These are phyloP conservation scores for Cordyceps cicadae DNA, from an alignment of 2,329 filamentous ascomycete genomes.

Conservation along the genomic window DNA sequence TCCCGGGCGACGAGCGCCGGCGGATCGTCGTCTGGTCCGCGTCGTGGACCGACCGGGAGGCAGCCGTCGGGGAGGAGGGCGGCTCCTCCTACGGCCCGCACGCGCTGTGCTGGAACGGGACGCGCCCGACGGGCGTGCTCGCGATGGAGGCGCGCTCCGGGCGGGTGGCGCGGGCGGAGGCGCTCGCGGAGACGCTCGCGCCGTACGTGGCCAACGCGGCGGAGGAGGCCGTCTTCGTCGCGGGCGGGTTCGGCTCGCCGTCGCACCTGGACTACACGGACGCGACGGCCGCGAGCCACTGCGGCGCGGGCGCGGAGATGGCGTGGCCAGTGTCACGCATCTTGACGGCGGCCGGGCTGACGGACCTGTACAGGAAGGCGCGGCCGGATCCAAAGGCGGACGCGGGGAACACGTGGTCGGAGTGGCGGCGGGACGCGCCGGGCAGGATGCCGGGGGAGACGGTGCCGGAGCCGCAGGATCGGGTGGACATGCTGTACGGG, in stretches of 20 bases:
- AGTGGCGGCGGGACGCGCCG: constrained; percentile 21
- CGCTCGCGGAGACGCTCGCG: constrained; percentile 26
- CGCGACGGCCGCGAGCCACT: constrained; percentile 22
- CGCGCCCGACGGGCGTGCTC: constrained; percentile 24
- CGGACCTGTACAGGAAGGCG: constrained; percentile 31
- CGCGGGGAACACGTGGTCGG: constrained; percentile 33
- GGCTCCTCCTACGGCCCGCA: constrained; percentile 37
- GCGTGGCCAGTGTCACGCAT: constrained; percentile 31
- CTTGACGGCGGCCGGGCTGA: constrained; percentile 25
- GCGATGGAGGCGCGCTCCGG: constrained; percentile 26
- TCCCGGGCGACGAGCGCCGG: constrained; percentile 22
- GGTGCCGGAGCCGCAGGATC: no score
- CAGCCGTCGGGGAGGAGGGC: no score
- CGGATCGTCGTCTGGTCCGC: constrained; percentile 27
- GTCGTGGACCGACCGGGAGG: no score
- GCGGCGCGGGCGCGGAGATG: constrained; percentile 23
- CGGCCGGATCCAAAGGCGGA: constrained; percentile 26
- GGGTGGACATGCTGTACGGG: no score
- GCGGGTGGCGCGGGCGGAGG: constrained; percentile 28
- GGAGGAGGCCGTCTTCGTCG: constrained; percentile 27
- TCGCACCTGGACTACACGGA: constrained; percentile 34
- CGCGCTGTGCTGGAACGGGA: constrained; percentile 30
- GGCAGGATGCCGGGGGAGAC: no score
- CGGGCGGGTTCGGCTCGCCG: constrained; percentile 35
- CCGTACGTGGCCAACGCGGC: constrained; percentile 22